Conservation (phyloP, 1,284 basidiomycete species). For the Erythrobasidium hasegawianum region DNA sequence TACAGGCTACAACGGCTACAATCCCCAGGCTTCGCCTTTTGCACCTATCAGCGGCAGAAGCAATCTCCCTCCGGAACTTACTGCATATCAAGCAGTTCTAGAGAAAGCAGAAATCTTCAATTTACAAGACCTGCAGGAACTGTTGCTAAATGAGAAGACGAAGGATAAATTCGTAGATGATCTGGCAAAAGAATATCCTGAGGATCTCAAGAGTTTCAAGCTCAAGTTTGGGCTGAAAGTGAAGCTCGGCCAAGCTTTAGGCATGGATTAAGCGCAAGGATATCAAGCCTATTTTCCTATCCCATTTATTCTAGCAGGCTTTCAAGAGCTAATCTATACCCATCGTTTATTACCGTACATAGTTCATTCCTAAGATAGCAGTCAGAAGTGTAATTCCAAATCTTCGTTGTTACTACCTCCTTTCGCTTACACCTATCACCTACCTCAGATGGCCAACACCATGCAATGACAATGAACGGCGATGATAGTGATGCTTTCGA, state of each 20-base stretch:
- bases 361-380: too few relatives aligned
- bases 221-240: conserved; percentile 1
- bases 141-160: background rate
- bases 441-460: too few relatives aligned
- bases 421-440: too few relatives aligned
- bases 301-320: too few relatives aligned
- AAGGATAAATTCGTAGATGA: background rate
- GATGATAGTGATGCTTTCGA: too few relatives aligned
- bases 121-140: conserved; percentile 1
- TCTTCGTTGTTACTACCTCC: too few relatives aligned
- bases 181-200: conserved; percentile 3
- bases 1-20: background rate
- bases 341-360: too few relatives aligned
- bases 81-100: background rate
- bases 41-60: background rate
- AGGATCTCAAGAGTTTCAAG: background rate
- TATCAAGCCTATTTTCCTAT: too few relatives aligned
- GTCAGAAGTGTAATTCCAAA: too few relatives aligned
- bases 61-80: too few relatives aligned
- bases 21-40: background rate
- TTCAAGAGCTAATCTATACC: too few relatives aligned
- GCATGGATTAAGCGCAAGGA: background rate
- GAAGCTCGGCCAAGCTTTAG: background rate
- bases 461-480: too few relatives aligned
- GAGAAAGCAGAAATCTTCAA: background rate